Conservation (phyloP, 345 rosid species). For the Chamaenerion angustifolium region DNA sequence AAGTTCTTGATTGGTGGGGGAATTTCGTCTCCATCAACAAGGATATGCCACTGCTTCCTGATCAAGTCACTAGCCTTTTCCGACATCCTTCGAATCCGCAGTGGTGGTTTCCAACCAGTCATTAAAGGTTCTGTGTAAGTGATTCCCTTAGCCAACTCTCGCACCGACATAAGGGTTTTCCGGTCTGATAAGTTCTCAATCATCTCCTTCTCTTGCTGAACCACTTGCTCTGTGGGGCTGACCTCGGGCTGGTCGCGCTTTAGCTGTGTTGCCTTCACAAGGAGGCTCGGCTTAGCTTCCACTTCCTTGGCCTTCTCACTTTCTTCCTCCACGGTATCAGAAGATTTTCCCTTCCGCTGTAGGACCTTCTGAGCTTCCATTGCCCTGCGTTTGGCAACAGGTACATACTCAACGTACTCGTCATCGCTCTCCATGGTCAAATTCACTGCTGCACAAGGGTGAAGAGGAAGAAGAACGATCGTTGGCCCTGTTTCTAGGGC, state of each 20-base stretch:
- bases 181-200: constrained; percentile 70
- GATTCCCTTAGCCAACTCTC: constrained; percentile 86
- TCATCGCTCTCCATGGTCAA: constrained; percentile 53
- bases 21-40: constrained; percentile 76
- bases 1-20: constrained; percentile 78
- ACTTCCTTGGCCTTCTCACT: constrained; percentile 47
- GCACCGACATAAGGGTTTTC: constrained; percentile 76
- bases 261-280: constrained; percentile 78
- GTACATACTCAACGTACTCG: constrained; percentile 64
- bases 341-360: constrained; percentile 55
- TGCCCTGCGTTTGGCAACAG: constrained; percentile 74
- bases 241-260: constrained; percentile 74
- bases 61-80: constrained; percentile 44
- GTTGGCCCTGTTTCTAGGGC: no score
- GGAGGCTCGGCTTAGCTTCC: constrained; percentile 77
- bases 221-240: constrained; percentile 61
- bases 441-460: constrained; percentile 16
- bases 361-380: constrained; percentile 63
- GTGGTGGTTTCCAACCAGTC: constrained; percentile 88
- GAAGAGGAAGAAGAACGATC: no score
- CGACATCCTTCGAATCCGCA: constrained; percentile 51
- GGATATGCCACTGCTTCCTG: constrained; percentile 85
- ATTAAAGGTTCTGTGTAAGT: constrained; percentile 60
- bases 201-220: constrained; percentile 92
- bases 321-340: constrained; percentile 42